Evolutionary conservation across 2,329 filamentous ascomycete species (phyloP), one percentile per base, ranked within the genome.

Genomic region (Macrophomina phaseolina): DNA sequence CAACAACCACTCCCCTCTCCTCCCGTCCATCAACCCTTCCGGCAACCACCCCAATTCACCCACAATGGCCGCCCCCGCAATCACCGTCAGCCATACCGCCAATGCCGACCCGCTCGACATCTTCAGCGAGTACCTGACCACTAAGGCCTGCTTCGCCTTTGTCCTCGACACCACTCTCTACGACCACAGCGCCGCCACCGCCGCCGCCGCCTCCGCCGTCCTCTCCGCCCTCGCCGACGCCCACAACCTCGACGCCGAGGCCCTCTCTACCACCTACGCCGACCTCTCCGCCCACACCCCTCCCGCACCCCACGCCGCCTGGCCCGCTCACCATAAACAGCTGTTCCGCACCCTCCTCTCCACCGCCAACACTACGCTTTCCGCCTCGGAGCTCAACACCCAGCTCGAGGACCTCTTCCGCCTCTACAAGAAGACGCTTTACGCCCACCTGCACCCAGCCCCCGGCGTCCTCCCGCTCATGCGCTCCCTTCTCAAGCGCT

Each of bases 341-440:
- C 46, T 61, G 23, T 53, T 62, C 48, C 32, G 38, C 36, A 18
- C 36, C 8, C 34, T 53, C 6, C 32, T 66, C 42, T 18, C 58
- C 32, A 14, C 30, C n/a, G n/a, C n/a, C 30, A 12, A 16, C 61
- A 53, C 61, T 7, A 28, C 28, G 36, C 40, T 49, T 28, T 30
- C 45, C 23, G 9, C 28, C 4, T 8, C 23, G 3, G 32, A 45
- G 45, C 45, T 14, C 46, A 46, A 32, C 28, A 55, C n/a, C 14
- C 18, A 51, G 18, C 38, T 62, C 46, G 48, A 61, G n/a, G 46
- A 51, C 28, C 38, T 51, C 36, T 61, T 66, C 65, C 65, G 65
- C 56, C 38, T 55, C 46, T 66, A 53, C 56, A 66, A 66, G 65
- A 62, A 66, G 48, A 62, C 65, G n/a, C 30, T 52, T 36, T 66